Base-by-base conservation (phyloP, 768 basidiomycete species). In the Scleroderma bovista region DNA sequence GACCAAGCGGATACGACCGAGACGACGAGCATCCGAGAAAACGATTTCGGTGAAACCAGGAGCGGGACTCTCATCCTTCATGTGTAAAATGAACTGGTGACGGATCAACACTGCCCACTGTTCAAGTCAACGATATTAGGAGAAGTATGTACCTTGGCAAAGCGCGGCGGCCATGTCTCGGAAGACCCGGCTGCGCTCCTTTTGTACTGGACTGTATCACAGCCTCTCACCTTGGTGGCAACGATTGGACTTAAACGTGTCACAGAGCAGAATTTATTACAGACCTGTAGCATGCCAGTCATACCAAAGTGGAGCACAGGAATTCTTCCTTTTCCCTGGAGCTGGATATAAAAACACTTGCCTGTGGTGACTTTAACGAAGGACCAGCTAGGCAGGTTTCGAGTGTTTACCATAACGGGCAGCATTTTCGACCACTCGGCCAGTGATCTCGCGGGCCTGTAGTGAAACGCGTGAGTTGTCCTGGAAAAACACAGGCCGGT, bases 221-320 rank as follows among this genome's bases (percentile, higher is more conserved):
- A 64, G 10, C 80, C 82, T 59, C 74, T 79, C 15, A 78, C 73
- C 77, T 61, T 32, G 41, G 11, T n/a, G 40, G 44, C 36, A 44
- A 41, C 17, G 40, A 47, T 26, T 20, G 39, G 8, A 34, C 6
- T 7, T n/a, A 13, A 1, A 16, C 26, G 17, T 22, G 20, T 19
- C 51, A 45, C 34, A 24, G 29, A 15, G n/a, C n/a, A 24, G 9
- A 20, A 9, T 0, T 9, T 3, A 40, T 15, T 17, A 38, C 62
- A 31, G 46, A 80, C 84, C 69, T 84, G 82, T 31, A 90, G 70
- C 79, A 81, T 85, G n/a, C 88, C 88, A 1, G 87, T 89, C 88
- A 90, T 91, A 2, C 88, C 88, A 56, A 90, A 87, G 60, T 90
- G 88, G 43, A 89, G 66, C 3, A 89, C 82, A 3, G 87, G 87